Percentiles rank a stretch among this genome's conserved stretches.
phyloP scores from a whole-genome alignment of 257 asterid genomes.

The Rauvolfia tetraphylla region DNA sequence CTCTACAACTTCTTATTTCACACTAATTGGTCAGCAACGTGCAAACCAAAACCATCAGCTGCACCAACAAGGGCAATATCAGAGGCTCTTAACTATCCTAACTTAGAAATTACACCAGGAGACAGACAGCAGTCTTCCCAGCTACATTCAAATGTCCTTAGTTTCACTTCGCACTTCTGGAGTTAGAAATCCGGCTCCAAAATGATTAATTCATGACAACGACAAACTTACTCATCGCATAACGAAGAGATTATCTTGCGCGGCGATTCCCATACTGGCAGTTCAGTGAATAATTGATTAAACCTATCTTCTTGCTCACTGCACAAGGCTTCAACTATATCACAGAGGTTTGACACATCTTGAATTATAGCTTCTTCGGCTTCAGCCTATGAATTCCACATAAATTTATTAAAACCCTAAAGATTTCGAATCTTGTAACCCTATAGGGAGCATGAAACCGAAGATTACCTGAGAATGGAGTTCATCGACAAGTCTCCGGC shows the following conservation, averaged over 20 bases:
- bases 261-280: slow-evolving; percentile 71
- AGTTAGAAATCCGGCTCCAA: background rate
- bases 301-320: slow-evolving; percentile 49
- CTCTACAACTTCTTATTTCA: background rate
- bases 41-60: background rate
- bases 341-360: slow-evolving; percentile 47
- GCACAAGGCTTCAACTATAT: slow-evolving; percentile 53
- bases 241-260: slow-evolving; percentile 51
- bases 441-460: background rate
- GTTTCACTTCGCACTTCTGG: background rate
- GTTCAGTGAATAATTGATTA: slow-evolving; percentile 43
- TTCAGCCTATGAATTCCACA: slow-evolving; percentile 42
- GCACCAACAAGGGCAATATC: background rate
- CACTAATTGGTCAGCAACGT: too few relatives aligned
- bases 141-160: background rate
- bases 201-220: background rate
- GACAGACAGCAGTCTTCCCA: background rate
- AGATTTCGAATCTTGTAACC: background rate
- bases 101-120: background rate
- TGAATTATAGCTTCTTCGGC: slow-evolving; percentile 53
- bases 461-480: slow-evolving; percentile 56
- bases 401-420: background rate
- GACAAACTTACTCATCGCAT: slow-evolving; percentile 27
- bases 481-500: slow-evolving; percentile 44
- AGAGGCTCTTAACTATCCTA: background rate